phyloP scores from a whole-genome alignment of 1,284 basidiomycete species.

The Puccinia coronata region DNA sequence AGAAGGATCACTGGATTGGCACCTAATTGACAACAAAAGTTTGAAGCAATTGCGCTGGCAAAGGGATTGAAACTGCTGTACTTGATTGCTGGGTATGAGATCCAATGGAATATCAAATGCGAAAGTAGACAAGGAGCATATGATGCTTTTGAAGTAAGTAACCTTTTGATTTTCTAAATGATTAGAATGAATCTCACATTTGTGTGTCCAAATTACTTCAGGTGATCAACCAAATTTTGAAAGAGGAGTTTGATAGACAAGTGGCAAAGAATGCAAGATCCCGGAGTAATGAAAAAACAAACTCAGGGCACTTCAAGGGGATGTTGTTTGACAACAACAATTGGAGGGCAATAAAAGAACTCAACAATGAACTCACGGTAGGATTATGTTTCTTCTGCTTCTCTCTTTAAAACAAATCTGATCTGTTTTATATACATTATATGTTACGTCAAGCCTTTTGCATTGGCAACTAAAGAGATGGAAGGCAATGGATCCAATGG shows the following conservation, averaged over 20 bases:
- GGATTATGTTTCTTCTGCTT: not conserved
- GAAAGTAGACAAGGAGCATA: not conserved
- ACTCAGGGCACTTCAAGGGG: not conserved
- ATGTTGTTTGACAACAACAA: not conserved
- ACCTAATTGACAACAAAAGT: not conserved
- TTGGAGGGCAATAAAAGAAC: not conserved
- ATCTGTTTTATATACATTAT: too few relatives aligned
- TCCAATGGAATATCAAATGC: not conserved
- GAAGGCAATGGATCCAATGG: conserved; percentile 26
- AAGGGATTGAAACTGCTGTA: not conserved
- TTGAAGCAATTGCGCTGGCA: not conserved
- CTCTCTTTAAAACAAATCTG: too few relatives aligned
- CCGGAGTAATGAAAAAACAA: not conserved
- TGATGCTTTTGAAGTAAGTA: not conserved
- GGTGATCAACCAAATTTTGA: conserved; percentile 1
- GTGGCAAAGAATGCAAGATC: not conserved
- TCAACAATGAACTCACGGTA: not conserved
- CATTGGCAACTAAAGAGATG: not conserved
- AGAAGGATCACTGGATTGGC: not conserved
- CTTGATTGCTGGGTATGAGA: not conserved
- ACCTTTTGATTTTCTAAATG: not conserved
- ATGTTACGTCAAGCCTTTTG: not conserved
- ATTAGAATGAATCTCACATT: not conserved
- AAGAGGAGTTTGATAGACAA: not conserved
- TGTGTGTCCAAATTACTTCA: not conserved